Conservation (phyloP, 768 basidiomycete species). For the Lyophyllum decastes region DNA sequence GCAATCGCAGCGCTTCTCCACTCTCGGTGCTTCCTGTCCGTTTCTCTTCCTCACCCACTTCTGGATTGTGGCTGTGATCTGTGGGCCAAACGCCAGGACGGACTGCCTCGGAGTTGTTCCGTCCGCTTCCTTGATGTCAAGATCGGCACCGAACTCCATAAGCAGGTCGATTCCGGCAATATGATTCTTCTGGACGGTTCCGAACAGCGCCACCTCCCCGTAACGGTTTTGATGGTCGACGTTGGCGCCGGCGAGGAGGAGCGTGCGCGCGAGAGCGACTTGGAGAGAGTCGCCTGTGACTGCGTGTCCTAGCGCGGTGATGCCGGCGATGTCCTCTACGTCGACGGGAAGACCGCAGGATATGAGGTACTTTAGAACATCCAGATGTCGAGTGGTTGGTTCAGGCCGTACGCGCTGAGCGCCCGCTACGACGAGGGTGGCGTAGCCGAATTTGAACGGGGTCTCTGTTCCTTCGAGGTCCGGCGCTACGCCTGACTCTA, state of each 20-base stretch:
- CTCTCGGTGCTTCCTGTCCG: slow-evolving; percentile 41
- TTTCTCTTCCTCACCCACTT: slow-evolving; percentile 49
- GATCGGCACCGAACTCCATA: slow-evolving; percentile 50
- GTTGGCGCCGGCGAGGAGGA: slow-evolving; percentile 50
- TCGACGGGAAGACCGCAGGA: slow-evolving; percentile 40
- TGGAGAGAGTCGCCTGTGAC: slow-evolving; percentile 28
- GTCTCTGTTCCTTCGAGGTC: slow-evolving; percentile 42
- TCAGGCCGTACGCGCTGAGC: slow-evolving; percentile 32
- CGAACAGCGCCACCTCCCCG: slow-evolving; percentile 43
- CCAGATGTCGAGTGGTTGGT: slow-evolving; percentile 27
- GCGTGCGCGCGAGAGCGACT: slow-evolving; percentile 32
- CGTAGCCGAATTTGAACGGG: slow-evolving; percentile 42
- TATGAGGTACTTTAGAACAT: slow-evolving; percentile 42
- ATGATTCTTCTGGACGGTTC: slow-evolving; percentile 31
- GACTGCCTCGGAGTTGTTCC: slow-evolving; percentile 31
- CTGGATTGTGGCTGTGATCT: slow-evolving; percentile 42
- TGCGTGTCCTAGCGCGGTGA: slow-evolving; percentile 51
- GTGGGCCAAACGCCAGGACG: slow-evolving; percentile 38
- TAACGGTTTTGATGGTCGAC: slow-evolving; percentile 50
- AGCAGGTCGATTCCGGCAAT: slow-evolving; percentile 40
- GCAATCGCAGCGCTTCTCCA: slow-evolving; percentile 46
- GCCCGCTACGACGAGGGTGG: slow-evolving; percentile 39
- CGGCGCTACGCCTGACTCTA: slow-evolving; percentile 34
- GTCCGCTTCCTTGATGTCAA: slow-evolving; percentile 42
- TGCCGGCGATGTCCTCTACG: slow-evolving; percentile 43